phyloP scores from a whole-genome alignment of 164 flowering plant genomes.

The Kingdonia uniflora region DNA sequence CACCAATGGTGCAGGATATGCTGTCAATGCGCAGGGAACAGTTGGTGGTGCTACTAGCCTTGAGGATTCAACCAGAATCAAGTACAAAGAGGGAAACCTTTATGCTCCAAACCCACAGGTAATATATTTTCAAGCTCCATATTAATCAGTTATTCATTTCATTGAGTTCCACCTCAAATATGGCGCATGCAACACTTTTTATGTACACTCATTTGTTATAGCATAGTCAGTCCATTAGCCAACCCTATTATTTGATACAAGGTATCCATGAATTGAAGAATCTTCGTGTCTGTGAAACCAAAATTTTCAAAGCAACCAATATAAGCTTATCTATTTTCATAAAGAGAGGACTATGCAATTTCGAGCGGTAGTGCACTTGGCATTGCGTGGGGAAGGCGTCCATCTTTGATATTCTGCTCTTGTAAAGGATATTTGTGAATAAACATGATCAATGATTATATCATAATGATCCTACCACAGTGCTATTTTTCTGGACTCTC shows the following conservation, averaged over 20 bases:
- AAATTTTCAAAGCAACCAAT: neutral
- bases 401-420: too few species aligned
- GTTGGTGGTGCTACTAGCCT: slow-evolving; percentile 55
- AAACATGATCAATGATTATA: too few species aligned
- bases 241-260: neutral
- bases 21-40: slow-evolving; percentile 57
- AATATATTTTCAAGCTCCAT: neutral
- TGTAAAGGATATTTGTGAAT: too few species aligned
- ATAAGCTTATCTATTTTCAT: neutral
- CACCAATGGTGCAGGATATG: slow-evolving; percentile 61
- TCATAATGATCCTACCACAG: too few species aligned
- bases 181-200: neutral
- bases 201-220: too few species aligned
- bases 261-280: neutral
- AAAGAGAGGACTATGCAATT: too few species aligned
- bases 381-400: too few species aligned
- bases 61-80: slow-evolving; percentile 78
- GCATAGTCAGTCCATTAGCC: neutral
- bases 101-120: slow-evolving; percentile 91
- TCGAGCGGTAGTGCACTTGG: too few species aligned
- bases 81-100: slow-evolving; percentile 79
- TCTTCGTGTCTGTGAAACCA: neutral
- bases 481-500: too few species aligned
- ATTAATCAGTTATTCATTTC: neutral
- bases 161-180: neutral